Conservation (phyloP, 805 yeast genomes). For the Starmerella lactis-condensi region DNA sequence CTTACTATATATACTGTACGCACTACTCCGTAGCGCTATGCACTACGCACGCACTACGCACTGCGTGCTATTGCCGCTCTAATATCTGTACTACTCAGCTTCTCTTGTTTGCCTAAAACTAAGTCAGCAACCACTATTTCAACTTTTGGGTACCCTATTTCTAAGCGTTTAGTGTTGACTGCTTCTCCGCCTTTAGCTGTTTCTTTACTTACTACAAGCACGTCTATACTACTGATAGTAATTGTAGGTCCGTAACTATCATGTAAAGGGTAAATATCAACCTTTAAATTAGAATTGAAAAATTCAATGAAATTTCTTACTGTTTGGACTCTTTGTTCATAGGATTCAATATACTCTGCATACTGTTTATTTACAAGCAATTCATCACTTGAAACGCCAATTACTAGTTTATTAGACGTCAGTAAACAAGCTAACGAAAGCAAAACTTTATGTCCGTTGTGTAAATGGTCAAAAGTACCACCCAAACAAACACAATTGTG, state of each 20-base stretch:
- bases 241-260: constrained; percentile 95
- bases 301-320: constrained; percentile 34
- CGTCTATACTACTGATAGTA: constrained; percentile 48
- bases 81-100: constrained; percentile 69
- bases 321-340: constrained; percentile 30
- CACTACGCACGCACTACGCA: no score
- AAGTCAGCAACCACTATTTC: constrained; percentile 45
- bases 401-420: constrained; percentile 36
- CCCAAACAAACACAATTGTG: constrained; percentile 39
- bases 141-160: constrained; percentile 36
- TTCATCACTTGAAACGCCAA: constrained; percentile 70
- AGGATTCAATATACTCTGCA: constrained; percentile 44
- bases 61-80: no score
- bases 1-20: no score
- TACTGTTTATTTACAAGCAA: constrained; percentile 59
- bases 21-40: no score
- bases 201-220: constrained; percentile 66
- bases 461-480: constrained; percentile 93
- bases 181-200: constrained; percentile 54
- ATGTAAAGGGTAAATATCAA: constrained; percentile 44
- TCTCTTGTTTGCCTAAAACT: constrained; percentile 34
- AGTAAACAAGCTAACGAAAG: constrained; percentile 54
- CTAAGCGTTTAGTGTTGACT: constrained; percentile 47
- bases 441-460: constrained; percentile 82
- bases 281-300: constrained; percentile 29